Base-by-base conservation (phyloP, 345 rosid genomes). In the Kernera saxatilis region DNA sequence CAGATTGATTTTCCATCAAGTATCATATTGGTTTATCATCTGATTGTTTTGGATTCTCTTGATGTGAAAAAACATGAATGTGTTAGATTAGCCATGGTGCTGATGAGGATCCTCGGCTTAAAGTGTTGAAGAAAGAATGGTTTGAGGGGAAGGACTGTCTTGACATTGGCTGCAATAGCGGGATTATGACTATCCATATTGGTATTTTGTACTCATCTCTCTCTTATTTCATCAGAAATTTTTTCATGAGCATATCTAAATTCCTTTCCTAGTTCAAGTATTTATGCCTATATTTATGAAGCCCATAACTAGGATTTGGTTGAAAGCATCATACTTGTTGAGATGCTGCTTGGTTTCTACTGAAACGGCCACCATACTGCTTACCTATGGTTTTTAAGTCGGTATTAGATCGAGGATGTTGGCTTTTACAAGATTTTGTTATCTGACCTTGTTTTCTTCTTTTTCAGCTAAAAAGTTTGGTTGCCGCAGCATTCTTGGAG, bases 161-260 rank as follows among this genome's bases (percentile, higher is more conserved):
- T 40, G 97, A 94, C 67, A 83, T 94, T 18, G 98, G 99, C 69
- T 94, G 98, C 84, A 89, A 94, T 64, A 88, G 87, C 37, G 99
- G 99, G 23, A 27, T 88, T 49, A 19, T 94, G 51, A 89, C 98
- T 40, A 83, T 88, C n/a, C 82, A 85, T 35, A 86, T 91, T 69
- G 99, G 99, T 61, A n/a, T n/a, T n/a, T n/a, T n/a, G n/a, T n/a
- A n/a, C n/a, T n/a, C n/a, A n/a, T n/a, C n/a, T n/a, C n/a, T n/a
- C n/a, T n/a, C n/a, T n/a, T n/a, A n/a, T n/a, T n/a, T n/a, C n/a
- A n/a, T n/a, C n/a, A n/a, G n/a, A n/a, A n/a, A n/a, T n/a, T n/a
- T n/a, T n/a, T n/a, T n/a, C n/a, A n/a, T n/a, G n/a, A n/a, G n/a
- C n/a, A n/a, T n/a, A n/a, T n/a, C n/a, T n/a, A n/a, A n/a, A n/a